Base-by-base conservation (phyloP, 2,329 filamentous ascomycete genomes). In the Pyricularia pennisetigena region DNA sequence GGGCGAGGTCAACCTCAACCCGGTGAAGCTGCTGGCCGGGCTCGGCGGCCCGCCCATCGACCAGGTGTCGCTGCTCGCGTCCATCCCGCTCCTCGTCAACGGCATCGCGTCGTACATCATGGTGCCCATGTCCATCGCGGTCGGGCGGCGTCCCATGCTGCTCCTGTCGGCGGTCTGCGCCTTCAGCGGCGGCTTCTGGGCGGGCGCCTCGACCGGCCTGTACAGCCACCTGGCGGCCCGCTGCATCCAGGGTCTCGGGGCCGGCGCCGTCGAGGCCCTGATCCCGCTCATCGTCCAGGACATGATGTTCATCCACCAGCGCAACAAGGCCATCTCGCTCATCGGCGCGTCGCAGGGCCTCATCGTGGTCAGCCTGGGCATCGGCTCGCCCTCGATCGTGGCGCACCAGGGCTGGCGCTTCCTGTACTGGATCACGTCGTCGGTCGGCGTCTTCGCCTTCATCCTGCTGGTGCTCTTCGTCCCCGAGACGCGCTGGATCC, bases 251-350 rank as follows among this genome's bases (percentile, higher is more conserved):
- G 77, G 76, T 7, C 64, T 80, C 20, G 77, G 78, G 0, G 76
- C 78, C 0, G 79, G 78, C 41, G 76, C 78, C 1, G 78, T 76
- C 1, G 79, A 80, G 69, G 79, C 75, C 6, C 75, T 80, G 2
- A 75, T 80, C 9, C 79, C 79, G 68, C 71, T 74, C 28, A 70
- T 70, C 68, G 67, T 70, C 2, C 69, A 70, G 68, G 69, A 69
- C 23, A 70, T 66, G 16, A 69, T 70, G 49, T 70, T 70, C 59
- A 65, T 69, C 20, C 69, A 69, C 61, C 68, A 70, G 61, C 59
- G 69, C 14, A 68, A 67, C 30, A 69, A 69, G 41, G 49, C 70
- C 23, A 69, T 71, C 30, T 67, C 70, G 8, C 64, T 69, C 6
- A 70, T 71, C 20, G 67, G 68, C 20, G 66, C 70, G 12, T 68